Percentiles rank a stretch among this genome's conserved stretches.
Conservation (phyloP, 164 flowering plant genomes). For the Liquidambar formosana region DNA sequence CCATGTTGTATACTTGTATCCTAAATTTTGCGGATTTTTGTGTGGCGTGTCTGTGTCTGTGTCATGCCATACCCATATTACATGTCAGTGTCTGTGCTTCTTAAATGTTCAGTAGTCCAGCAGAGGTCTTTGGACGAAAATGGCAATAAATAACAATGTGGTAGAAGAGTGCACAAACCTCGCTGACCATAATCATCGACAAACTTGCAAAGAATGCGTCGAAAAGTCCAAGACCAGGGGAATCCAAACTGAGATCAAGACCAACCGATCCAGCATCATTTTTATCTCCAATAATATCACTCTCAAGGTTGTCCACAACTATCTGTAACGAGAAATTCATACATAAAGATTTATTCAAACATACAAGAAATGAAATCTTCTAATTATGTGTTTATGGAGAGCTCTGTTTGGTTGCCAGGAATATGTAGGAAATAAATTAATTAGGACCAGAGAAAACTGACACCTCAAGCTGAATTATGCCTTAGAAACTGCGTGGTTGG, state of each 20-base stretch:
- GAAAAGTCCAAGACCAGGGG: slow-evolving; percentile 75
- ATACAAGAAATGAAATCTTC: not conserved
- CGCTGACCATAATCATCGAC: slow-evolving; percentile 92
- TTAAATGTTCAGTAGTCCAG: not conserved
- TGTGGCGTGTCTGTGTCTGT: too few species aligned
- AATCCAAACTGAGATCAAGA: slow-evolving; percentile 35
- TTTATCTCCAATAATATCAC: slow-evolving; percentile 26
- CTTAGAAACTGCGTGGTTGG: too few species aligned
- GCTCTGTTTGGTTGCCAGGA: too few species aligned
- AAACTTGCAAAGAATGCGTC: slow-evolving; percentile 93
- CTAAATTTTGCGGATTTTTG: too few species aligned
- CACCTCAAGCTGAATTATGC: too few species aligned
- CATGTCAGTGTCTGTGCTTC: too few species aligned
- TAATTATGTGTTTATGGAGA: too few species aligned
- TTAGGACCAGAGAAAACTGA: too few species aligned
- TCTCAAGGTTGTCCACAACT: slow-evolving; percentile 30
- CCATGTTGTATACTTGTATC: too few species aligned
- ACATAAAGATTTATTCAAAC: not conserved
- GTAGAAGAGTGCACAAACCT: slow-evolving; percentile 49
- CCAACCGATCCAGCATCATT: slow-evolving; percentile 31
- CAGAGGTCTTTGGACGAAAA: not conserved
- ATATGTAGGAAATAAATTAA: too few species aligned
- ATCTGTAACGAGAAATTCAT: slow-evolving; percentile 38
- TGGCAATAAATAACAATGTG: not conserved
- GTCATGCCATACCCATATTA: too few species aligned